A percentile compares a stretch with the other conserved stretches of the same genome.
Evolutionary conservation across 371 early-diverging fungal genomes (phyloP).

Genomic region (Haplosporangium sp.): DNA sequence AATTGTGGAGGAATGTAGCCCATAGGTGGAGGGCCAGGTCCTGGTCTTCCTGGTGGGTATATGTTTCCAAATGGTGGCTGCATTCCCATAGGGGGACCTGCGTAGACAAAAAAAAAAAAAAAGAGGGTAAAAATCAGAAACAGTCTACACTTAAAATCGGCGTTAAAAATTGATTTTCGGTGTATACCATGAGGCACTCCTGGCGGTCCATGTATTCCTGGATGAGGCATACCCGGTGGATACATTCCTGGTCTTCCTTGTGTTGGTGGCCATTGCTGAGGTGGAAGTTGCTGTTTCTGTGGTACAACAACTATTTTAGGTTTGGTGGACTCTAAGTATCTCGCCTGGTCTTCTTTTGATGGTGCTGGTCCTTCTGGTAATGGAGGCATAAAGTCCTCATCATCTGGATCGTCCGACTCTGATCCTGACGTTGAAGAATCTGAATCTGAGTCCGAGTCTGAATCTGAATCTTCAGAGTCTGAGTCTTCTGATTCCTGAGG

Average conservation of each 20-base stretch:
- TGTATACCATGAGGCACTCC: constrained; percentile 25
- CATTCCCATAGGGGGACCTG: constrained; percentile 25
- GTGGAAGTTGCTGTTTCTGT: constrained; percentile 31
- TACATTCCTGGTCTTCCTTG: constrained; percentile 15
- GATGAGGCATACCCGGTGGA: constrained; percentile 15
- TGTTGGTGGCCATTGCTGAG: constrained; percentile 14
- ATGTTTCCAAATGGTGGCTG: constrained; percentile 31
- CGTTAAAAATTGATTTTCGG: background rate
- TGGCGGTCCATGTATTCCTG: constrained; percentile 19
- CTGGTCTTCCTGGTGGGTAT: constrained; percentile 32
- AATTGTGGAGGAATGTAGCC: constrained; percentile 21
- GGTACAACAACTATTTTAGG: constrained; percentile 19
- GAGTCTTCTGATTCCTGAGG: constrained; percentile 12
- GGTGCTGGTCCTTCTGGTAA: constrained; percentile 47
- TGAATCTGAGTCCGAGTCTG: constrained; percentile 35
- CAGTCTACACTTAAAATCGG: too few species aligned
- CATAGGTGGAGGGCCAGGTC: constrained; percentile 28
- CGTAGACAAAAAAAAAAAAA: background rate
- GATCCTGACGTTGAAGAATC: constrained; percentile 34
- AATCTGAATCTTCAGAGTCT: constrained; percentile 31
- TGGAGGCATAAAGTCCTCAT: constrained; percentile 43
- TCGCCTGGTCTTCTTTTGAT: constrained; percentile 24
- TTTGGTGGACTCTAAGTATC: constrained; percentile 22
- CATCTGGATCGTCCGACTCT: constrained; percentile 30
- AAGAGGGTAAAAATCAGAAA: background rate